Base-by-base conservation (phyloP, 352 stramenopile genomes). In the Blastocystis sp. region DNA sequence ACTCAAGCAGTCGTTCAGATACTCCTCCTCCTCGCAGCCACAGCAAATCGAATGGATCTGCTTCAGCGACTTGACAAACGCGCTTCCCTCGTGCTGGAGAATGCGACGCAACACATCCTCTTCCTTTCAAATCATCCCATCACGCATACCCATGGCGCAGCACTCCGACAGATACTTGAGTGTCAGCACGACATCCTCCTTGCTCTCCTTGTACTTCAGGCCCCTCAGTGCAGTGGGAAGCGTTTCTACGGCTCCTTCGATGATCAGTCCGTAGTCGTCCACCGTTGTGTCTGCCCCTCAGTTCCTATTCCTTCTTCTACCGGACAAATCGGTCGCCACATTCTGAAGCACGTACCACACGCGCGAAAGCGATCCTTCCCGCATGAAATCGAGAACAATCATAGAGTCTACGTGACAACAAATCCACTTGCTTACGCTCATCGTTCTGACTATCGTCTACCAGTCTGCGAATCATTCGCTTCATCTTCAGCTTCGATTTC, bases 341-440 rank as follows among this genome's bases (percentile, higher is more conserved):
- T 49, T 49, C 32, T 81, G 69, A 32, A 81, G 69, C 32, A 81
- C 69, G 46, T 81, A 81, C 69, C 69, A 81, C 14, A 61, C 46
- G 24, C 69, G 49, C 4, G 44, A 18, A 27, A 64, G n/a, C 7
- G n/a, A 42, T 24, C 69, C 44, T 18, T 29, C 46, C 29, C n/a
- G 16, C 48, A 81, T 64, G 46, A 81, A 81, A n/a, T 81, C 69
- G 29, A 81, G 46, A 46, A 81, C 40, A 42, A 81, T 81, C 0
- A 40, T 4, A 4, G 69, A 81, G 40, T 81, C 44, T 61, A 64
- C 27, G 38, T 36, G 36, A 34, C 40, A 75, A 34, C 24, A 27
- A 29, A 9, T 21, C 27, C 7, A 7, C 16, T 51, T 51, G 21
- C 36, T 46, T 51, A 75, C 63, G 63, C 27, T 34, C 32, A 75